phyloP scores from a whole-genome alignment of 192 early-diverging fungal genomes.

The Podila minutissima region DNA sequence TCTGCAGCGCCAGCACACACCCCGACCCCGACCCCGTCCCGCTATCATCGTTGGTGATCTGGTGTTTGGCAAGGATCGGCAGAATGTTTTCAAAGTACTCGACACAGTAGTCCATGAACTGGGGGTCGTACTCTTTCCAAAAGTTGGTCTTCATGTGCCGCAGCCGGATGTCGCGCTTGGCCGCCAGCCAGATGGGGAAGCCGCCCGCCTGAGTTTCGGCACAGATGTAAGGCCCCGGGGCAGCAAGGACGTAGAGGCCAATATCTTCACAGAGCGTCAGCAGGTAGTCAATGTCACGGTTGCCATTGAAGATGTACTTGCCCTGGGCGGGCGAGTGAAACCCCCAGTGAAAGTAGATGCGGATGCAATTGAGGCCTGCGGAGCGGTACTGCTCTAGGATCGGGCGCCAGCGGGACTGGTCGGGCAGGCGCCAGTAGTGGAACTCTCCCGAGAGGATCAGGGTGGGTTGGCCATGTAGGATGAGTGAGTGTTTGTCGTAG shows the following conservation, averaged over 20 bases:
- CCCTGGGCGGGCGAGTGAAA: conserved; percentile 82
- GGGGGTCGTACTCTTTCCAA: conserved; percentile 73
- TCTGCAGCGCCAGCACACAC: conserved; percentile 82
- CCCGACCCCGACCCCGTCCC: conserved; percentile 32
- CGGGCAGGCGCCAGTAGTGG: conserved; percentile 88
- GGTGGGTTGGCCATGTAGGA: conserved; percentile 71
- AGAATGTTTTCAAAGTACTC: conserved; percentile 83
- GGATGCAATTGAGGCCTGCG: conserved; percentile 80
- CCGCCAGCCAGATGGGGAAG: conserved; percentile 82
- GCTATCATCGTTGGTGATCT: conserved; percentile 68
- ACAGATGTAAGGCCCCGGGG: conserved; percentile 87
- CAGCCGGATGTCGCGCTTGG: conserved; percentile 74
- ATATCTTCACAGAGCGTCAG: conserved; percentile 78
- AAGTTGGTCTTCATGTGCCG: conserved; percentile 75
- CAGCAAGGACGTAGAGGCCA: conserved; percentile 81
- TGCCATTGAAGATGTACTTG: conserved; percentile 78
- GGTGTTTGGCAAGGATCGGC: conserved; percentile 79
- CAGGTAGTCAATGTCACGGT: conserved; percentile 77
- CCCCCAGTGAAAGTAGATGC: conserved; percentile 93
- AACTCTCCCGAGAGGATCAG: conserved; percentile 83
- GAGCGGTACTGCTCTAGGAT: conserved; percentile 78
- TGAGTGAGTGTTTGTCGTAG: conserved; percentile 77
- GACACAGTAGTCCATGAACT: conserved; percentile 74
- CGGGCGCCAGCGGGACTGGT: conserved; percentile 67
- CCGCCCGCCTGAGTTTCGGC: conserved; percentile 80